These are phyloP conservation scores for Aspergillus pseudoglaucus DNA, from an alignment of 2,329 filamentous ascomycete genomes.

Conservation along the genomic window DNA sequence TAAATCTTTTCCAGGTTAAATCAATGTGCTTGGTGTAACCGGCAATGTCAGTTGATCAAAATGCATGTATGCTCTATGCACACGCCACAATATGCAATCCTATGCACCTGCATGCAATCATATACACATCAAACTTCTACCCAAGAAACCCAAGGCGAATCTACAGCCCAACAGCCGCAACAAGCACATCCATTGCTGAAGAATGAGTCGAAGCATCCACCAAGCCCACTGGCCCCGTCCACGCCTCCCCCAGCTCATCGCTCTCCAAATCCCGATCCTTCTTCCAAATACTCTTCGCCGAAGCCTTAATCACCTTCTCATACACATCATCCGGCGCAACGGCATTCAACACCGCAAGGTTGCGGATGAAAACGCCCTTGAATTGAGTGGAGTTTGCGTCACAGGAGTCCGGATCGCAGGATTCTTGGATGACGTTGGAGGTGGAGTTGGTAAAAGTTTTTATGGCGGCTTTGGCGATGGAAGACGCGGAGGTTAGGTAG, in stretches of 20 bases:
- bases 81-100: neutral
- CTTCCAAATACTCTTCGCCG: conserved; percentile 61
- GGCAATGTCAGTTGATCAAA: too few species aligned
- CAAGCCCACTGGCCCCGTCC: conserved; percentile 55
- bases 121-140: neutral
- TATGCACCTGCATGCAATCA: neutral
- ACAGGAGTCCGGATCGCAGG: conserved; percentile 47
- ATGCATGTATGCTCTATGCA: too few species aligned
- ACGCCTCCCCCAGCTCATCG: conserved; percentile 53
- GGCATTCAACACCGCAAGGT: conserved; percentile 53
- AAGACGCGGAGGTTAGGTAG: conserved; percentile 39
- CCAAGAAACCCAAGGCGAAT: neutral
- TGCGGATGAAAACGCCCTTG: conserved; percentile 65
- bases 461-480: conserved; percentile 51
- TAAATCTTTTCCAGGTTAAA: too few species aligned
- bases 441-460: conserved; percentile 37
- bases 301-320: conserved; percentile 50
- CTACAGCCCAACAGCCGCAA: conserved; percentile 46
- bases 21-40: too few species aligned
- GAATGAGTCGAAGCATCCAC: conserved; percentile 56
- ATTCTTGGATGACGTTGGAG: conserved; percentile 47
- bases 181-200: conserved; percentile 60
- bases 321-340: conserved; percentile 47
- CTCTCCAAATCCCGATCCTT: conserved; percentile 48
- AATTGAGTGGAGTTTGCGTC: conserved; percentile 55